phyloP scores from a whole-genome alignment of 768 basidiomycete species.

The Suillus subaureus region DNA sequence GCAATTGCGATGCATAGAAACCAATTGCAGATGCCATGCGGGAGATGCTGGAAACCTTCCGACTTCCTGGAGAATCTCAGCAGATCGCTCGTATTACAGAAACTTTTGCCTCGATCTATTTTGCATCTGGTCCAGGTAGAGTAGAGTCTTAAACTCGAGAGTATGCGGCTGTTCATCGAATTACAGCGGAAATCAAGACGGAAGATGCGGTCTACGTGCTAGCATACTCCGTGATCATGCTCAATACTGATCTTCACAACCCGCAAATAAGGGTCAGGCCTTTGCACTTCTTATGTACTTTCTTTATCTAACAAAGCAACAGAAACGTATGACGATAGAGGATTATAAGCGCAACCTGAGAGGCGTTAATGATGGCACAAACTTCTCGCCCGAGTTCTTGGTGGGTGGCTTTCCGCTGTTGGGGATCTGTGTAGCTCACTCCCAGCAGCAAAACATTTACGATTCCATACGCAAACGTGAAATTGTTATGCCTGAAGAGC shows the following conservation, averaged over 20 bases:
- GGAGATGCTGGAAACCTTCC: conserved; percentile 89
- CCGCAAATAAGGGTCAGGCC: conserved; percentile 81
- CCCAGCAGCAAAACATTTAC: conserved; percentile 77
- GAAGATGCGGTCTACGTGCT: conserved; percentile 95
- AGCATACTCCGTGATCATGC: conserved; percentile 95
- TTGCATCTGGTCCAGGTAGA: conserved; percentile 80
- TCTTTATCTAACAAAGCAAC: conserved; percentile 14
- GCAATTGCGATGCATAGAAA: conserved; percentile 58
- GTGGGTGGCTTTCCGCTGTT: conserved; percentile 41
- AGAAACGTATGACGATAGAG: conserved; percentile 97
- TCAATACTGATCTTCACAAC: conserved; percentile 97
- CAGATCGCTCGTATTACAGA: conserved; percentile 94
- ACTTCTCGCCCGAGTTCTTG: conserved; percentile 87
- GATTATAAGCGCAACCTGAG: conserved; percentile 92
- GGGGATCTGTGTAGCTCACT: conserved; percentile 14
- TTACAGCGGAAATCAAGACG: conserved; percentile 79
- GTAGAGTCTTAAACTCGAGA: conserved; percentile 23
- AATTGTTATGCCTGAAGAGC: conserved; percentile 97
- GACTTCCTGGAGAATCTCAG: conserved; percentile 93
- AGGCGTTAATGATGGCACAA: conserved; percentile 84
- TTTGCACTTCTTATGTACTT: conserved; percentile 6
- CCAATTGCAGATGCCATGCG: conserved; percentile 94
- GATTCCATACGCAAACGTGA: conserved; percentile 94
- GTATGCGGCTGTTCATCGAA: not conserved
- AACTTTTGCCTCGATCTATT: conserved; percentile 90